phyloP scores from a whole-genome alignment of 106 monocot genomes.

The Allium fistulosum region DNA sequence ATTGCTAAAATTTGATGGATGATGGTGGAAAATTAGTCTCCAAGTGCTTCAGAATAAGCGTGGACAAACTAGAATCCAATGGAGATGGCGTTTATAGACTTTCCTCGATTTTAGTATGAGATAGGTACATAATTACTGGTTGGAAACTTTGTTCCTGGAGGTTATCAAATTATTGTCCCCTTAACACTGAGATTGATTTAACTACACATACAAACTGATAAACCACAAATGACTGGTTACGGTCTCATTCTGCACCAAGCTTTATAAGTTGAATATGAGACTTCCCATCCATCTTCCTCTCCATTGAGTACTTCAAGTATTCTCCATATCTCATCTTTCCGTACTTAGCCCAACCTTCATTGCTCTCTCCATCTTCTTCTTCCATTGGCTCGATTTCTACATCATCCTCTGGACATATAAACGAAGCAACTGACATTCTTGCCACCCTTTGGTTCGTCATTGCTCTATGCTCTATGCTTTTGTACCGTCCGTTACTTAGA shows the following conservation, averaged over 20 bases:
- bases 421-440: constrained; percentile 28
- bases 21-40: no score
- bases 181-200: no score
- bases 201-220: no score
- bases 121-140: no score
- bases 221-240: no score
- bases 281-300: constrained; percentile 21
- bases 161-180: no score
- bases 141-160: no score
- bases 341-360: constrained; percentile 8
- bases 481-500: constrained; percentile 29
- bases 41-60: no score
- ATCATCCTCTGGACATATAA: constrained; percentile 6
- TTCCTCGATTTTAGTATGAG: no score
- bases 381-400: constrained; percentile 17
- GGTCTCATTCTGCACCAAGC: not conserved
- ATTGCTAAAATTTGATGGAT: no score
- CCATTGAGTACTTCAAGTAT: constrained; percentile 3
- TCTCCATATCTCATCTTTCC: constrained; percentile 13
- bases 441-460: constrained; percentile 10
- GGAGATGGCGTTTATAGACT: no score
- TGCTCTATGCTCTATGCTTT: constrained; percentile 28
- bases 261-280: constrained; percentile 1
- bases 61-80: no score
- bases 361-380: constrained; percentile 9